A percentile compares a stretch with the other conserved stretches of the same genome.
These are phyloP conservation scores for Penicillium sp. DNA, from an alignment of 2,329 filamentous ascomycete species.

Conservation along the genomic window DNA sequence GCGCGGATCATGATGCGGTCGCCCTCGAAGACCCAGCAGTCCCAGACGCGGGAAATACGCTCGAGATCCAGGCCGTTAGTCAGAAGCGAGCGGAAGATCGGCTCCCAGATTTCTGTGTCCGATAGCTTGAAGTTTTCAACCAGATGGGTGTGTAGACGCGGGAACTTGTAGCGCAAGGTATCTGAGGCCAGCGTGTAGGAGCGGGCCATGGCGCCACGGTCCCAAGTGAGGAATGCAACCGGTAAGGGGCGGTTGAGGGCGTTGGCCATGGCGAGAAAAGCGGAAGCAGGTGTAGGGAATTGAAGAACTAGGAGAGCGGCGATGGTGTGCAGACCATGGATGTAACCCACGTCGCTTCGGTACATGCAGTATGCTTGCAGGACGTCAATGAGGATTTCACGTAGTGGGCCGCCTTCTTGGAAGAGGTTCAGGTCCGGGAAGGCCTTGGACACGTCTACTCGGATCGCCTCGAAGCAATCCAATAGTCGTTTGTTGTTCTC, in stretches of 20 bases:
- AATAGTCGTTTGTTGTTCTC: constrained; percentile 47
- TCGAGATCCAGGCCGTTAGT: constrained; percentile 54
- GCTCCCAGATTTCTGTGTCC: constrained; percentile 51
- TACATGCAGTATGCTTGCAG: constrained; percentile 64
- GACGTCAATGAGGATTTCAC: constrained; percentile 57
- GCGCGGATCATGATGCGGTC: constrained; percentile 51
- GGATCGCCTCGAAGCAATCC: constrained; percentile 56
- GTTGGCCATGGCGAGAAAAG: constrained; percentile 61
- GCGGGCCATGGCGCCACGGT: constrained; percentile 55
- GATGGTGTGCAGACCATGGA: constrained; percentile 59
- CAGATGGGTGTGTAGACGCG: constrained; percentile 55
- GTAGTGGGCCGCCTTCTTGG: constrained; percentile 53
- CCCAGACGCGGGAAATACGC: constrained; percentile 57
- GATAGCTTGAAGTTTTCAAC: constrained; percentile 41
- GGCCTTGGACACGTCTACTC: constrained; percentile 53
- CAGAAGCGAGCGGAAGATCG: constrained; percentile 56
- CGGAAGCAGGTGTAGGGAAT: constrained; percentile 51
- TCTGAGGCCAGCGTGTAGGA: constrained; percentile 57
- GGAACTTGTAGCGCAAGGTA: constrained; percentile 59
- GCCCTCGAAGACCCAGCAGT: constrained; percentile 62
- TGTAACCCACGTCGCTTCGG: constrained; percentile 61
- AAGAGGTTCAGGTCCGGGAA: constrained; percentile 62
- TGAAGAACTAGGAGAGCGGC: constrained; percentile 60
- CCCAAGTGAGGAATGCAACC: constrained; percentile 60
- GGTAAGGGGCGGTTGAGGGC: constrained; percentile 61